Evolutionary conservation across 1,139 yeast species (phyloP).

Genomic region (Pichia sp.): DNA sequence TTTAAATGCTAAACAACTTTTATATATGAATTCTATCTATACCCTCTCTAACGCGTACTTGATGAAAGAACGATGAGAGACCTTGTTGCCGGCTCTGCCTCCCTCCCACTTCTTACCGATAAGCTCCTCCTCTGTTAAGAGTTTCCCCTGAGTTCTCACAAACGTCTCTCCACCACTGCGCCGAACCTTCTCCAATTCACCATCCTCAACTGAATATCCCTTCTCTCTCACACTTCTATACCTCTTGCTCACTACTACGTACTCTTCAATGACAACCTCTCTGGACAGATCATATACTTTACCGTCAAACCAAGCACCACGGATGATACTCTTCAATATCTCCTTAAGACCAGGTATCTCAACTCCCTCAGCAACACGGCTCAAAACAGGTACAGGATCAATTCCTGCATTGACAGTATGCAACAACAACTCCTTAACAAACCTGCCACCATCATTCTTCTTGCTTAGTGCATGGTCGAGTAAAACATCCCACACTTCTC

Average conservation of each 20-base stretch:
- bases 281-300: conserved; percentile 54
- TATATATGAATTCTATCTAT: neutral
- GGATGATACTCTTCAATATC: conserved; percentile 56
- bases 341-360: conserved; percentile 59
- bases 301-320: conserved; percentile 55
- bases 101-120: conserved; percentile 27
- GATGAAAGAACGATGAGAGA: conserved; percentile 30
- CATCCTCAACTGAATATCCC: conserved; percentile 37
- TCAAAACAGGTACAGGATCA: conserved; percentile 62
- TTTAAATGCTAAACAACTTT: no score
- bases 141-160: conserved; percentile 10
- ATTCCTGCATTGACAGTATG: conserved; percentile 62
- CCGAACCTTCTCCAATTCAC: conserved; percentile 6
- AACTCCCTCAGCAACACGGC: conserved; percentile 54
- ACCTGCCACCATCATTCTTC: no score
- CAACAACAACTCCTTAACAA: conserved; percentile 69
- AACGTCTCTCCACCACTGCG: conserved; percentile 4
- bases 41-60: conserved; percentile 11
- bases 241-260: conserved; percentile 36
- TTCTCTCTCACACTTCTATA: conserved; percentile 33
- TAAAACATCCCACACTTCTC: conserved; percentile 68
- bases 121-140: conserved; percentile 26
- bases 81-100: conserved; percentile 19
- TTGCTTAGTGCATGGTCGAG: conserved; percentile 63
- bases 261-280: conserved; percentile 54